These are phyloP conservation scores for Alternaria novae-zelandiae DNA, from an alignment of 2,329 filamentous ascomycete genomes.

Conservation along the genomic window DNA sequence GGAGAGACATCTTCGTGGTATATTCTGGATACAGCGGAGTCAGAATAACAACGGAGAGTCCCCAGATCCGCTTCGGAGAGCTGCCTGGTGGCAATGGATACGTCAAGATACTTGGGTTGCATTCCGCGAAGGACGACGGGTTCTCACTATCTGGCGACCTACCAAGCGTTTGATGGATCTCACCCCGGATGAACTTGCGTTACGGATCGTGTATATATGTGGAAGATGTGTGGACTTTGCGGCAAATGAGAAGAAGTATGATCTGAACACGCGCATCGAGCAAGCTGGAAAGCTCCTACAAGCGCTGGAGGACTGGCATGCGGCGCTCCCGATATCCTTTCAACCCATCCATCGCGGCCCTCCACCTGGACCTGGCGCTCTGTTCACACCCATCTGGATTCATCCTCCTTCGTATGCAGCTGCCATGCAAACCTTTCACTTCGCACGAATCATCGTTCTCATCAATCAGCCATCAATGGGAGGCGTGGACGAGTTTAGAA, in stretches of 20 bases:
- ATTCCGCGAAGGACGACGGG: slow-evolving; percentile 63
- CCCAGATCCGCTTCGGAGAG: slow-evolving; percentile 59
- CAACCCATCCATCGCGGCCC: slow-evolving; percentile 47
- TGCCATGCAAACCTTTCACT: slow-evolving; percentile 60
- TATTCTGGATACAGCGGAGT: slow-evolving; percentile 70
- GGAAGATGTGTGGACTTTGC: slow-evolving; percentile 65
- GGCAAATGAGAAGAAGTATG: slow-evolving; percentile 57
- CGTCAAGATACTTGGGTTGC: slow-evolving; percentile 71
- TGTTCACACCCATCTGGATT: slow-evolving; percentile 37
- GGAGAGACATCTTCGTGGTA: slow-evolving; percentile 68
- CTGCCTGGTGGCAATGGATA: slow-evolving; percentile 71
- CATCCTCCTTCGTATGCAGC: slow-evolving; percentile 47
- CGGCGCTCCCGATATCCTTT: slow-evolving; percentile 54
- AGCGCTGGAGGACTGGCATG: slow-evolving; percentile 59
- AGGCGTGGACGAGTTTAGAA: slow-evolving; percentile 57
- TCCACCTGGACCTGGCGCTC: slow-evolving; percentile 12
- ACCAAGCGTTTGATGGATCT: slow-evolving; percentile 57
- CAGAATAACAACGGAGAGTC: slow-evolving; percentile 67
- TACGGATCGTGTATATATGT: slow-evolving; percentile 61
- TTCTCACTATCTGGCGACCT: slow-evolving; percentile 66
- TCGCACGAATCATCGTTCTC: slow-evolving; percentile 60
- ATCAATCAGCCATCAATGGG: slow-evolving; percentile 60
- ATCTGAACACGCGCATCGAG: slow-evolving; percentile 54
- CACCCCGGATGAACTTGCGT: slow-evolving; percentile 61
- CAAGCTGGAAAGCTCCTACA: slow-evolving; percentile 55